phyloP scores from a whole-genome alignment of 2,329 filamentous ascomycete genomes.

The Proliferodiscus dingleyae region DNA sequence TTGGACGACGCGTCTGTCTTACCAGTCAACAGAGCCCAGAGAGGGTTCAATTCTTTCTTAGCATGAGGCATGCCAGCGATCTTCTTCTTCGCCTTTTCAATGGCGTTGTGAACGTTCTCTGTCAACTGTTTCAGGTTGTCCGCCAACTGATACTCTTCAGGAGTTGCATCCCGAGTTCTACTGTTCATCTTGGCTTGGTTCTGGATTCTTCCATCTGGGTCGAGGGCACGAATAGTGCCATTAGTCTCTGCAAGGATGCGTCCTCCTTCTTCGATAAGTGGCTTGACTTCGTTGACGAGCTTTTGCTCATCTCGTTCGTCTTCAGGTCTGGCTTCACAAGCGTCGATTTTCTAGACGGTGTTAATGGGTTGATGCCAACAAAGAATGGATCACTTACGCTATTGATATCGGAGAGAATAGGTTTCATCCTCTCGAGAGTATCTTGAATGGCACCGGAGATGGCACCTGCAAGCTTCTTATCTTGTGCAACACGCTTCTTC shows the following conservation, averaged over 20 bases:
- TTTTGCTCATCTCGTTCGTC: slow-evolving; percentile 88
- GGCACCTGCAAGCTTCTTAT: slow-evolving; percentile 71
- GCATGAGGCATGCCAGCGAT: slow-evolving; percentile 89
- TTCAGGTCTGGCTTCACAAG: slow-evolving; percentile 72
- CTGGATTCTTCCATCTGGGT: slow-evolving; percentile 82
- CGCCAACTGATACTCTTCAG: slow-evolving; percentile 80
- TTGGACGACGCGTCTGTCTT: background rate
- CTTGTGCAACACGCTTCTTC: slow-evolving; percentile 55
- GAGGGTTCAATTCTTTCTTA: slow-evolving; percentile 89
- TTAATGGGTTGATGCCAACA: slow-evolving; percentile 29
- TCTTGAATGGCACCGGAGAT: slow-evolving; percentile 70
- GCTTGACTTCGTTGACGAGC: slow-evolving; percentile 79
- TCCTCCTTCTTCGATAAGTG: slow-evolving; percentile 80
- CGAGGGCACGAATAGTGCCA: slow-evolving; percentile 78
- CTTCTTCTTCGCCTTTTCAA: slow-evolving; percentile 84
- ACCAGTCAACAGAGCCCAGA: slow-evolving; percentile 66
- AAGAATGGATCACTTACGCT: background rate
- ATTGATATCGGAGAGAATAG: slow-evolving; percentile 71
- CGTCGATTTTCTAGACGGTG: slow-evolving; percentile 63
- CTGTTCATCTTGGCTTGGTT: slow-evolving; percentile 80
- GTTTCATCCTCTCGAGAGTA: slow-evolving; percentile 77
- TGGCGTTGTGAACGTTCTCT: slow-evolving; percentile 71
- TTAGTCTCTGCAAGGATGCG: slow-evolving; percentile 82
- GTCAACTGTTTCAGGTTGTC: slow-evolving; percentile 84
- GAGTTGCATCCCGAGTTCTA: slow-evolving; percentile 67